Conservation (phyloP, 108 stramenopile genomes). For the Skeletonema tropicum region DNA sequence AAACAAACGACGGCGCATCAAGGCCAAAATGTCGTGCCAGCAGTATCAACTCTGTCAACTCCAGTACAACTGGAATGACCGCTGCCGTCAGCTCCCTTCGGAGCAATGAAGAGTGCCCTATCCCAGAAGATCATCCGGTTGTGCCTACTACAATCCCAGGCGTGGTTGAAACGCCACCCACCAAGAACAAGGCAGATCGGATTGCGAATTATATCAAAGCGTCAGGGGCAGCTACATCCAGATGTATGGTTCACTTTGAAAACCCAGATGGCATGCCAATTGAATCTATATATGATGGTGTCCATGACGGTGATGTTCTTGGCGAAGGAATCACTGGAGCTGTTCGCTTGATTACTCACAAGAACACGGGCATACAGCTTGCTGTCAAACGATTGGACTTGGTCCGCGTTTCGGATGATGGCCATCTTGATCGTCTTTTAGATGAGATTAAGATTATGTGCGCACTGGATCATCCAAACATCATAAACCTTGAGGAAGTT, state of each 20-base stretch:
- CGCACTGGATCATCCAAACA: constrained; percentile 47
- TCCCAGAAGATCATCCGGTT: not conserved
- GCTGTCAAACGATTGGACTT: constrained; percentile 43
- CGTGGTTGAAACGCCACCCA: not conserved
- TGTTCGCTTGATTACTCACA: constrained; percentile 32
- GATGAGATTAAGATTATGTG: constrained; percentile 43
- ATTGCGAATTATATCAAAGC: constrained; percentile 9
- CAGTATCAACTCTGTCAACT: no score
- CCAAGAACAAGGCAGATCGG: not conserved
- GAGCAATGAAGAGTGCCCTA: not conserved
- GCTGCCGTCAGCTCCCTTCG: not conserved
- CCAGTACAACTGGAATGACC: not conserved
- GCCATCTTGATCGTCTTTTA: constrained; percentile 23
- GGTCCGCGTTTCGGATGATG: constrained; percentile 10
- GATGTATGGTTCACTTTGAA: constrained; percentile 27
- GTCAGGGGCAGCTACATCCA: constrained; percentile 2
- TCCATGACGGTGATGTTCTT: constrained; percentile 32
- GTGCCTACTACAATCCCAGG: no score
- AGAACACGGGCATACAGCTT: constrained; percentile 23
- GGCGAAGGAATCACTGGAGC: constrained; percentile 37
- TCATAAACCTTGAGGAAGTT: constrained; percentile 28
- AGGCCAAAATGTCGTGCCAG: no score
- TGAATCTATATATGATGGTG: constrained; percentile 32
- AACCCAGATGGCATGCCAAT: constrained; percentile 10
- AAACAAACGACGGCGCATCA: no score